Conservation (phyloP, 1,284 basidiomycete genomes). For the Heterobasidion irregulare region DNA sequence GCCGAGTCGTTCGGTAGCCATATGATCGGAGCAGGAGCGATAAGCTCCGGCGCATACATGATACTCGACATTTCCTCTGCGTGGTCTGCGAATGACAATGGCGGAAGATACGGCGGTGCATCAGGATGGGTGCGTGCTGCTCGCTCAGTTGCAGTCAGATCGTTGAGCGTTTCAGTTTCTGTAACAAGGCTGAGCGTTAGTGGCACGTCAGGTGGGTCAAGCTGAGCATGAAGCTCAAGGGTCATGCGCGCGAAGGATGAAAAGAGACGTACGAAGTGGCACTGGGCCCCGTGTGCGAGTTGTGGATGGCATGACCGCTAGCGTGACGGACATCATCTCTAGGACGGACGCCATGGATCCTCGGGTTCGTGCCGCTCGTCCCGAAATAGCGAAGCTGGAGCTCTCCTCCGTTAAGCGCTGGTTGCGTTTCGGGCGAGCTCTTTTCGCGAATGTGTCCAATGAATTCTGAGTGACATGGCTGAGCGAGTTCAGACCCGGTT, state of each 20-base stretch:
- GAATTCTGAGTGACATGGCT: conserved; percentile 52
- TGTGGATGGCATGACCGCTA: conserved; percentile 60
- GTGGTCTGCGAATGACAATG: conserved; percentile 61
- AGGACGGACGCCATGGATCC: conserved; percentile 69
- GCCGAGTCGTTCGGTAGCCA: conserved; percentile 73
- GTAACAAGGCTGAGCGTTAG: conserved; percentile 1
- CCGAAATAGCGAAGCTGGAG: conserved; percentile 43
- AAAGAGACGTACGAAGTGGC: conserved; percentile 47
- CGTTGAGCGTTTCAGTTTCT: conserved; percentile 73
- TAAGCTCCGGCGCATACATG: conserved; percentile 73
- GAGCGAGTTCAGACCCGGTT: conserved; percentile 38
- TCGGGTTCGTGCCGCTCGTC: conserved; percentile 33
- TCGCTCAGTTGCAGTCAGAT: conserved; percentile 67
- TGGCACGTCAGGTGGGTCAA: neutral
- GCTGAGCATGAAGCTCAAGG: neutral
- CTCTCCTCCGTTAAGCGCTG: conserved; percentile 36
- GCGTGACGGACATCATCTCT: conserved; percentile 72
- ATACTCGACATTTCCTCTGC: conserved; percentile 69
- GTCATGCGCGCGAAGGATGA: neutral
- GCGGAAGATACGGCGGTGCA: conserved; percentile 66
- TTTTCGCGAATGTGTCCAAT: conserved; percentile 40
- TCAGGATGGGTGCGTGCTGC: conserved; percentile 72
- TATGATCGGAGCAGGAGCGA: conserved; percentile 67
- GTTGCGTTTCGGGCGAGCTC: conserved; percentile 25
- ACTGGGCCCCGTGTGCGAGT: conserved; percentile 50